These are phyloP conservation scores for Glaciozyma martinii DNA, from an alignment of 768 basidiomycete species.

Conservation along the genomic window DNA sequence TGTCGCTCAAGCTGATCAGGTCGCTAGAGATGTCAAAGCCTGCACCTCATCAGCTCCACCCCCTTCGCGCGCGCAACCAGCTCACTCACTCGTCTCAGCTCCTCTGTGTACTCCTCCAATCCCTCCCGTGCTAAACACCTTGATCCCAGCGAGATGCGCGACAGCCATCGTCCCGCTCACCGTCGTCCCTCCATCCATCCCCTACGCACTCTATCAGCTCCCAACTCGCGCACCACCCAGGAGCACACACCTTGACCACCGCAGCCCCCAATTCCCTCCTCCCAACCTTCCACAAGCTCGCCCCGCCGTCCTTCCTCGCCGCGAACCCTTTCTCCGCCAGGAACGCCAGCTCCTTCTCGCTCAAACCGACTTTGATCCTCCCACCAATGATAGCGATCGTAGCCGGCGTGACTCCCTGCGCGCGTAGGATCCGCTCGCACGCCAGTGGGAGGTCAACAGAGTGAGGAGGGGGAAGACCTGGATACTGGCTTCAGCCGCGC, in stretches of 20 bases:
- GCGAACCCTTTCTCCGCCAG: conserved; percentile 50
- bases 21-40: conserved; percentile 95
- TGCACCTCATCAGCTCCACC: conserved; percentile 37
- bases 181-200: conserved; percentile 59
- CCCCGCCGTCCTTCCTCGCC: conserved; percentile 12
- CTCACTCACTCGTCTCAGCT: conserved; percentile 53
- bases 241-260: conserved; percentile 50
- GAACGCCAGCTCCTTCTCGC: conserved; percentile 54
- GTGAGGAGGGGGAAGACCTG: conserved; percentile 30
- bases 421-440: conserved; percentile 40
- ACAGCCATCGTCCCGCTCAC: conserved; percentile 45
- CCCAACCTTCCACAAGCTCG: conserved; percentile 53
- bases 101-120: conserved; percentile 79
- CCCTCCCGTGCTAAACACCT: conserved; percentile 87
- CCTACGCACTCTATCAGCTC: not conserved
- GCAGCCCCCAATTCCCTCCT: conserved; percentile 70
- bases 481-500: not conserved
- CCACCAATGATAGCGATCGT: conserved; percentile 80
- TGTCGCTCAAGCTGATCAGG: conserved; percentile 74
- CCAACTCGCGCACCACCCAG: conserved; percentile 3
- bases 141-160: conserved; percentile 67
- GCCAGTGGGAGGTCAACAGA: conserved; percentile 19
- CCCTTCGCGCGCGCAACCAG: not conserved
- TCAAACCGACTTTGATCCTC: conserved; percentile 75
- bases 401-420: conserved; percentile 71